Conservation (phyloP, 768 basidiomycete species). For the Omphalotus guepiniiformis region DNA sequence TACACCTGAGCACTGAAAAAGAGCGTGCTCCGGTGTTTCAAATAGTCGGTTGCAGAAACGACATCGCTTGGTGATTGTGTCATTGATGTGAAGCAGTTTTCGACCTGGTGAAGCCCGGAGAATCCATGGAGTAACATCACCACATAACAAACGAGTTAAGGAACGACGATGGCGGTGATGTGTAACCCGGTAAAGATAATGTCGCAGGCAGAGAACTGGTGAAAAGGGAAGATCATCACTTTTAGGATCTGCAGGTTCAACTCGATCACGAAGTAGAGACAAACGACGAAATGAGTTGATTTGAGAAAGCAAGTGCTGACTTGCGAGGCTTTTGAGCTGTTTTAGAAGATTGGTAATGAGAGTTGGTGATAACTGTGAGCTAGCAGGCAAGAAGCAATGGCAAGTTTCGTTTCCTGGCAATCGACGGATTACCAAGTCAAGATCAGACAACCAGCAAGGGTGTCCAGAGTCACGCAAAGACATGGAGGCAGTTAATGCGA, state of each 20-base stretch:
- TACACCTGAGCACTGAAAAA: not conserved
- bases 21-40: not conserved
- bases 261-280: not conserved
- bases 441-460: not conserved
- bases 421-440: not conserved
- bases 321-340: not conserved
- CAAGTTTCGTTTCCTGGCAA: too few species aligned
- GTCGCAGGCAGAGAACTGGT: not conserved
- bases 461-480: not conserved
- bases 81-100: not conserved
- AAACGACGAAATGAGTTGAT: not conserved
- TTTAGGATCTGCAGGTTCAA: not conserved
- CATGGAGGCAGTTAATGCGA: not conserved
- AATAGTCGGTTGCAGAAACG: not conserved
- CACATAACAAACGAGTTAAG: not conserved
- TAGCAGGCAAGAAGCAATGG: not conserved
- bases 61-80: not conserved
- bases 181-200: not conserved
- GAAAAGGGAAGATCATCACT: not conserved
- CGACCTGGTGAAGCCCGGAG: not conserved
- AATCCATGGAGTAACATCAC: not conserved
- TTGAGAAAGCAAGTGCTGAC: not conserved
- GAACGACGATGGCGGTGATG: not conserved
- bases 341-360: not conserved
- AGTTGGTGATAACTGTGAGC: not conserved